Evolutionary conservation across 2,329 filamentous ascomycete genomes (phyloP).

Genomic region (Lachnellula occidentalis): DNA sequence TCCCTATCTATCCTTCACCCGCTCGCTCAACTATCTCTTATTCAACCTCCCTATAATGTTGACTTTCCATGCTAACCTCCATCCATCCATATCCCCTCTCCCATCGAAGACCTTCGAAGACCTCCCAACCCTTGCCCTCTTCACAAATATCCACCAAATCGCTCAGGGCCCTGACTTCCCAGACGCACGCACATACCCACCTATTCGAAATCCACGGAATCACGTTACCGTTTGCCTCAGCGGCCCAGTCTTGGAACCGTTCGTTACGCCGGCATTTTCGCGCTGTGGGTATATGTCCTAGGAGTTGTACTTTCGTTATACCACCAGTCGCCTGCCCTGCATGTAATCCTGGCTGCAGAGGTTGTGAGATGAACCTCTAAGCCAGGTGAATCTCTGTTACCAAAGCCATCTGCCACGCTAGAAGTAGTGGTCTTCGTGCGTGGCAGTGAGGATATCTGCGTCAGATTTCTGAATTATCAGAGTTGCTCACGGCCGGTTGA

Average conservation of each 20-base stretch:
- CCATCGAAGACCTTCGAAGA: constrained; percentile 20
- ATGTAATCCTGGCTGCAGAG: constrained; percentile 8
- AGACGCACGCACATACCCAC: constrained; percentile 22
- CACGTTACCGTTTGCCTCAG: neutral
- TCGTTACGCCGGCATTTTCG: neutral
- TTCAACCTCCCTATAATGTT: neutral
- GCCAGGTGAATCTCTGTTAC: constrained; percentile 5
- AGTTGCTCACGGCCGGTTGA: constrained; percentile 11
- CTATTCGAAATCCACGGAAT: constrained; percentile 1
- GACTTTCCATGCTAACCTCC: neutral
- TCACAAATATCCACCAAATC: constrained; percentile 16
- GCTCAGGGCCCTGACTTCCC: constrained; percentile 10
- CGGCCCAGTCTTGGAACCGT: constrained; percentile 7
- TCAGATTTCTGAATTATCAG: constrained; percentile 7
- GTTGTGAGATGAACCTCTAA: constrained; percentile 4
- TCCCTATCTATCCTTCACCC: constrained; percentile 3
- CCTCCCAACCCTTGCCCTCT: constrained; percentile 21
- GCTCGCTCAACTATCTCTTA: neutral
- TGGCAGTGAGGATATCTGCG: neutral
- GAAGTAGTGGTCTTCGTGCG: neutral
- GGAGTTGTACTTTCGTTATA: constrained; percentile 15
- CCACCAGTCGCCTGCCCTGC: constrained; percentile 23
- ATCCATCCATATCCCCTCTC: constrained; percentile 9
- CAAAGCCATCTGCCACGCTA: neutral
- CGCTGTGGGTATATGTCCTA: constrained; percentile 19